A percentile compares a stretch with the other conserved stretches of the same genome.
Evolutionary conservation across 2,329 filamentous ascomycete genomes (phyloP).

Genomic region (Fusarium marasasianum): DNA sequence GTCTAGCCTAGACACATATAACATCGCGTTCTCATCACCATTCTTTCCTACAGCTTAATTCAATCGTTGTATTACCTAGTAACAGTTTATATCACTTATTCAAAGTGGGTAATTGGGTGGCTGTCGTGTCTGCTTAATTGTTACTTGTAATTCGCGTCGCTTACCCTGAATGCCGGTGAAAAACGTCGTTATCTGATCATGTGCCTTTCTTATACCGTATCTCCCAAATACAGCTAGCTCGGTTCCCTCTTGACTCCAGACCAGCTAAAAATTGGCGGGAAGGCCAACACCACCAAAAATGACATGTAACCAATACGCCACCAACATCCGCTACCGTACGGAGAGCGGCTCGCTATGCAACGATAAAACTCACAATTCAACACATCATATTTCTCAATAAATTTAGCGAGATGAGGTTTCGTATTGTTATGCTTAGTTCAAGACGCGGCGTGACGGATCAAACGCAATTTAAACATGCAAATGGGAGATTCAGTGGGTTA

Average conservation of each 20-base stretch:
- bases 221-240: neutral
- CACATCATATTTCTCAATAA: no score
- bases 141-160: neutral
- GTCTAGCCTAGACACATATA: no score
- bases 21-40: neutral
- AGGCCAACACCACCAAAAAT: neutral
- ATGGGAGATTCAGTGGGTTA: rapidly evolving
- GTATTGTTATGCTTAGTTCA: no score
- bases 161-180: neutral
- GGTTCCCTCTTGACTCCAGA: neutral
- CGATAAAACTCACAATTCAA: neutral
- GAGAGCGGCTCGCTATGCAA: neutral
- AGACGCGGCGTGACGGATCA: neutral
- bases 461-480: neutral
- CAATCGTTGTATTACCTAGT: rapidly evolving
- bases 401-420: neutral
- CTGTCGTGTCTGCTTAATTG: rapidly evolving
- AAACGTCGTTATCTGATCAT: neutral
- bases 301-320: neutral
- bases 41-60: rapidly evolving
- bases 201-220: rapidly evolving
- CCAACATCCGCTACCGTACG: neutral
- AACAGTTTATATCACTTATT: no score
- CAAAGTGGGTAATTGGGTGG: neutral
- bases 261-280: no score